Base-by-base conservation (phyloP, 345 rosid species). In the Corchorus capsularis region DNA sequence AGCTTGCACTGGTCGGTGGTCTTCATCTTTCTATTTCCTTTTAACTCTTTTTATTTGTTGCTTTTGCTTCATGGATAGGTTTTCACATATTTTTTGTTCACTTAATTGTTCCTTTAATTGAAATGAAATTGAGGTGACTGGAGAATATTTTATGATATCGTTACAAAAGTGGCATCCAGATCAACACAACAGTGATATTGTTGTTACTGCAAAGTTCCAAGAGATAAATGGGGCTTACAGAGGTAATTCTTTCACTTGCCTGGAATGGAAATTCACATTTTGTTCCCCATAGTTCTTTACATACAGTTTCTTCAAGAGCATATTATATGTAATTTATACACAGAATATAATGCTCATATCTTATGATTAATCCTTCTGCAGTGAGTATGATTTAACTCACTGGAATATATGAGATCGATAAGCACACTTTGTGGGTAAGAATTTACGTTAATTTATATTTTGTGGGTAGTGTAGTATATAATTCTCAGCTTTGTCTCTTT, bases 221-320 rank as follows among this genome's bases (percentile, higher is more conserved):
- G 91, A 93, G 91, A 93, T 93, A 16, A 93, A 87, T 55, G 95
- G 91, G 84, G 95, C 97, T 75, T 91, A 93, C n/a, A n/a, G n/a
- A n/a, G n/a, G n/a, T n/a, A n/a, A n/a, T n/a, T n/a, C n/a, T n/a
- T n/a, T n/a, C n/a, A 41, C 27, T 59, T 74, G 79, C 45, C 35
- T 53, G 60, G 65, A 39, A 34, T 67, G 62, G 67, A 4, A 19
- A 3, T 46, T 50, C 22, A 32, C 46, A n/a, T 52, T 53, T 57
- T 71, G 0, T 10, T 41, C 62, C 12, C 4, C 12, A 1, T 55
- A 37, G 19, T 34, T 34, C 4, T 34, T 34, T 15, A 60, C 15
- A 17, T 34, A 34, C 1, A 43, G 19, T 4, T 4, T 52, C 53
- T 69, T 19, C 13, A 4, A 60, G 17, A 60, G 39, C 63, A 60